These are phyloP conservation scores for Strobilomyces echinocephalus DNA, from an alignment of 768 basidiomycete genomes.

Conservation along the genomic window DNA sequence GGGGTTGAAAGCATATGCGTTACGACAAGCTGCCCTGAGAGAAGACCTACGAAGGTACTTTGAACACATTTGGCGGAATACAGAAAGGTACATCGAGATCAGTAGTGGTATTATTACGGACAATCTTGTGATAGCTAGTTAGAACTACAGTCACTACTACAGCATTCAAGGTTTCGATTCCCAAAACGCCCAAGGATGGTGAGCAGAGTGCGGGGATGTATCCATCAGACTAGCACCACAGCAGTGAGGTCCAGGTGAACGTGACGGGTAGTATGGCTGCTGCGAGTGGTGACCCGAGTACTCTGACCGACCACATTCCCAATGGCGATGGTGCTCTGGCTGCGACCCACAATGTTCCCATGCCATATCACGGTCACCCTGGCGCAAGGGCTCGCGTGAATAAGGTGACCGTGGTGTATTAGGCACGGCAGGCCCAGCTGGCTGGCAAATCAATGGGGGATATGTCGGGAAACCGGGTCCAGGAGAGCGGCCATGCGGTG, in stretches of 20 bases:
- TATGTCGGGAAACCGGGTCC: conserved; percentile 46
- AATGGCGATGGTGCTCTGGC: conserved; percentile 45
- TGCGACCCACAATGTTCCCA: conserved; percentile 60
- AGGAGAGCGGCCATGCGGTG: conserved; percentile 48
- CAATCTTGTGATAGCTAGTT: too few relatives aligned
- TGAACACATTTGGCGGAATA: neutral
- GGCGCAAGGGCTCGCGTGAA: conserved; percentile 45
- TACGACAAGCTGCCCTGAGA: neutral
- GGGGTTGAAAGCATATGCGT: neutral
- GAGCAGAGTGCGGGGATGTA: conserved; percentile 54
- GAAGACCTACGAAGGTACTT: neutral
- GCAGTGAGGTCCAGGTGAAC: conserved; percentile 36
- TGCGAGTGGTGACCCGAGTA: conserved; percentile 32
- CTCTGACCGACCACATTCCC: conserved; percentile 45
- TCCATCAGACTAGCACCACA: conserved; percentile 50
- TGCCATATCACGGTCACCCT: conserved; percentile 45
- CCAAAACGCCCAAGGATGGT: conserved; percentile 48
- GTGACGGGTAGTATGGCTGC: conserved; percentile 29
- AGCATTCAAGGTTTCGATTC: conserved; percentile 64
- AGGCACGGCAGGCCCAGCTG: conserved; percentile 49
- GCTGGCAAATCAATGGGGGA: conserved; percentile 42
- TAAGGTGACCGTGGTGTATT: conserved; percentile 60
- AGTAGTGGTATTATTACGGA: too few relatives aligned
- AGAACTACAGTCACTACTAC: too few relatives aligned
- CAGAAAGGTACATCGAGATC: neutral